Conservation (phyloP, 345 rosid genomes). For the Citrus inodora region DNA sequence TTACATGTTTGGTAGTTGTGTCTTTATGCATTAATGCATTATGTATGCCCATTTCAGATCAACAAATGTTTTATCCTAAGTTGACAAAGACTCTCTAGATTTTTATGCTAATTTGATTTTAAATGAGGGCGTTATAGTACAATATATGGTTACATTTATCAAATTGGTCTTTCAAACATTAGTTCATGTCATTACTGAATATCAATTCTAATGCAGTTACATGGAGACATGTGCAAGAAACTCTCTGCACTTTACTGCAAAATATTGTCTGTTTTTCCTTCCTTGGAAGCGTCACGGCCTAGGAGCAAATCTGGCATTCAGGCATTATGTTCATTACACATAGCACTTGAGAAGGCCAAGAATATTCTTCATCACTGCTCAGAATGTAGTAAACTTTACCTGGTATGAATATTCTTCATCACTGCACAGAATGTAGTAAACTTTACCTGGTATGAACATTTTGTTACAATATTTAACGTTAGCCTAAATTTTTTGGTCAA, state of each 20-base stretch:
- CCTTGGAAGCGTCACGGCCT: constrained; percentile 95
- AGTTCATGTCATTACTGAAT: neutral
- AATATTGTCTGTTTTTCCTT: constrained; percentile 72
- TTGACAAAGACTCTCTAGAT: neutral
- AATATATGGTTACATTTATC: neutral
- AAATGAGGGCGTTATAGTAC: neutral
- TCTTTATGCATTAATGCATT: no score
- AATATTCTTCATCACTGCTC: constrained; percentile 86
- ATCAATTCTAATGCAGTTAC: constrained; percentile 55
- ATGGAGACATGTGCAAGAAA: constrained; percentile 85
- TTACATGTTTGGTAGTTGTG: neutral
- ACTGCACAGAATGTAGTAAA: constrained; percentile 89
- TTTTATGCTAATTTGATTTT: neutral
- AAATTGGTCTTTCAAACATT: neutral
- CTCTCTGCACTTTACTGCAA: constrained; percentile 71
- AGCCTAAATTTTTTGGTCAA: neutral
- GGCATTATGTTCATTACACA: constrained; percentile 86
- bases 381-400: constrained; percentile 86
- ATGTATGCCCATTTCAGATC: neutral
- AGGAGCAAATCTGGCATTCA: constrained; percentile 97
- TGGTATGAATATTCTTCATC: constrained; percentile 85
- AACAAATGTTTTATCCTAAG: neutral
- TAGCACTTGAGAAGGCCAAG: constrained; percentile 88
- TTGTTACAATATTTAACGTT: neutral
- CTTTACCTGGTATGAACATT: constrained; percentile 73